Base-by-base conservation (phyloP, 2,329 filamentous ascomycete genomes). In the Lachnellula hyalina region DNA sequence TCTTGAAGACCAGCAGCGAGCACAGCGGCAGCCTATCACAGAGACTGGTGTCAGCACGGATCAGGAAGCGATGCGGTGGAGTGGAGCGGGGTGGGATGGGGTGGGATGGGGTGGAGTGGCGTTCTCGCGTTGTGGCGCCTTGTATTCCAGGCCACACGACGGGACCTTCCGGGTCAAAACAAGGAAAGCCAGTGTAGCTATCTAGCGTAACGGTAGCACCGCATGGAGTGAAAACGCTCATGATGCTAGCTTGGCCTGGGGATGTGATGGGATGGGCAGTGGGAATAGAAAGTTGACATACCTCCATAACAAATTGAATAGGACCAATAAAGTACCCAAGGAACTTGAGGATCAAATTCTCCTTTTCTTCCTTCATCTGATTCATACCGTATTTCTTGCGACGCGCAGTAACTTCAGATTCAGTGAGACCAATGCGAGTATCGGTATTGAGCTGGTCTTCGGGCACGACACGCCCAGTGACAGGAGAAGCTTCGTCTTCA, bases 241-340 rank as follows among this genome's bases (percentile, higher is more conserved):
- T 28, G 5, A 23, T 46, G 42, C 14, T 46, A 46, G n/a, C 40
- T 21, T n/a, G 40, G 21, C 42, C 14, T 23, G 23, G 19, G 21
- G 25, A 48, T 34, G 32, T 42, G 41, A 36, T 54, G 32, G 21
- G 49, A 35, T 49, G 44, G 15, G 23, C 17, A 34, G 40, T n/a
- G 52, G 53, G 50, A 57, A 59, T 56, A 53, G 51, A 34, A 55
- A 54, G 48, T 53, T 52, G 42, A 73, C 82, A 69, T 72, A 86
- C 87, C 84, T 93, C 89, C 90, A 96, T 96, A 70, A 96, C 90
- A 73, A 93, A 93, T 72, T 95, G 90, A 63, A 96, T 93, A 23
- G 91, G 91, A 63, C 91, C 91, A 53, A 94, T 77, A 72, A 95
- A 95, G 77, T 89, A 94, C 65, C 81, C 79, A 21, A 84, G 67